Evolutionary conservation across 768 basidiomycete genomes (phyloP).

Genomic region (Obba rivulosa): DNA sequence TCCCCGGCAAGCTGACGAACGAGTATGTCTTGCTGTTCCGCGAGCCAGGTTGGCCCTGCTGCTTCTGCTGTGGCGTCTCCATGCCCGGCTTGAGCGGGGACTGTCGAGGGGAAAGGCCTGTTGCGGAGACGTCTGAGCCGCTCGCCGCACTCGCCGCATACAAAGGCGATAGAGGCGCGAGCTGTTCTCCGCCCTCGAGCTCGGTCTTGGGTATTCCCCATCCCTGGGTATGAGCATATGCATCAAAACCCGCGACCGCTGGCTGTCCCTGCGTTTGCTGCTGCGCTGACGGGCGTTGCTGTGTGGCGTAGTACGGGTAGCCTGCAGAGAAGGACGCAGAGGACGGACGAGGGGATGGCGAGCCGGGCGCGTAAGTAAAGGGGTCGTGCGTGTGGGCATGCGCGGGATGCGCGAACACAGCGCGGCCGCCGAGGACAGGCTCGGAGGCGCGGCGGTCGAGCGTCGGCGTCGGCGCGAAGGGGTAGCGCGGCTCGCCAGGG

Average conservation of each 20-base stretch:
- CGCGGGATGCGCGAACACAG: background rate
- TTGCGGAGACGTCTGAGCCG: constrained; percentile 13
- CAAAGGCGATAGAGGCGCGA: constrained; percentile 14
- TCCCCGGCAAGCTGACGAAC: constrained; percentile 77
- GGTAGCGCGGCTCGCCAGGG: constrained; percentile 4
- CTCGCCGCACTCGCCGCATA: constrained; percentile 14
- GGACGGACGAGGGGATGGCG: constrained; percentile 12
- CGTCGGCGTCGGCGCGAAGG: constrained; percentile 26
- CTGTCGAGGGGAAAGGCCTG: constrained; percentile 9
- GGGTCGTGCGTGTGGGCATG: constrained; percentile 7
- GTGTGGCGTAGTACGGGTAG: constrained; percentile 9
- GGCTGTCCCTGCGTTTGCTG: too few species aligned
- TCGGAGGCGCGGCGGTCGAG: constrained; percentile 69
- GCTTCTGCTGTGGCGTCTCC: background rate
- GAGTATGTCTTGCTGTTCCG: constrained; percentile 67
- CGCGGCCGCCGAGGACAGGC: constrained; percentile 33
- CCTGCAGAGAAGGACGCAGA: constrained; percentile 8
- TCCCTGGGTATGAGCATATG: background rate
- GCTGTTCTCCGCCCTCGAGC: constrained; percentile 7
- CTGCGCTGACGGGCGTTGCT: constrained; percentile 6
- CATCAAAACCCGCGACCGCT: constrained; percentile 3
- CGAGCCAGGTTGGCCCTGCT: constrained; percentile 20
- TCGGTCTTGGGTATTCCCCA: constrained; percentile 13
- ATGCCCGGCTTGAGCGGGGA: background rate
- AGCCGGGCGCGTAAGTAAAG: constrained; percentile 10